Evolutionary conservation across 2,329 filamentous ascomycete genomes (phyloP), one percentile per base, ranked within the genome.

Genomic region (Trichophaea hybrida): DNA sequence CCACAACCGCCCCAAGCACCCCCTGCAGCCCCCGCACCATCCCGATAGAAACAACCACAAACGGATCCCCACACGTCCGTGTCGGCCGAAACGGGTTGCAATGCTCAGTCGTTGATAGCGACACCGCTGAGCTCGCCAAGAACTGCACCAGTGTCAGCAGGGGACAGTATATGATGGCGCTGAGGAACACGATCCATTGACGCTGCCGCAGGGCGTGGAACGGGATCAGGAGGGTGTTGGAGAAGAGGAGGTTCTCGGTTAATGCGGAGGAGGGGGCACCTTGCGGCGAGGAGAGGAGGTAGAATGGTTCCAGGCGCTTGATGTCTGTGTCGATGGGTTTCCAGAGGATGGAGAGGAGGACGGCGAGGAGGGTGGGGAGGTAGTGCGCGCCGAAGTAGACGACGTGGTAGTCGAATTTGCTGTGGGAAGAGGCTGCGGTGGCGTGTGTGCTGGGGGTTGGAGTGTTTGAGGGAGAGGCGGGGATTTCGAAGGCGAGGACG

Each of bases 241-340:
- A 13, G 24, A 51, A 17, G 13, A 51, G 24, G 13, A 51, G 24
- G 8, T 17, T 24, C 5, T 51, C 2, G 13, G 48, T 33, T 24
- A 51, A 31, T 31, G 48, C 48, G 4, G 13, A 12, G 13, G 15
- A 17, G 48, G 15, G 13, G 32, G 48, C 17, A 33, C 48, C 48
- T 2, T 5, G 13, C 13, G 48, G 48, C 12, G 13, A 13, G 4
- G 48, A 51, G 4, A 62, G 34, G 34, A 57, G 50, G 46, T 62
- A 62, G 35, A 59, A 62, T 6, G 60, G 60, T 15, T 59, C 57
- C 13, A 62, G 31, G 35, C 58, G 55, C 46, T 62, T 62, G 35
- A 48, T 54, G 35, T 62, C 60, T 6, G 59, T 15, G n/a, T 62
- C 60, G 2, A 62, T 58, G 15, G 60, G 50, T 8, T 55, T 57